A percentile compares a stretch with the other conserved stretches of the same genome.
phyloP scores from a whole-genome alignment of 768 basidiomycete species.

The Suillus placidus region DNA sequence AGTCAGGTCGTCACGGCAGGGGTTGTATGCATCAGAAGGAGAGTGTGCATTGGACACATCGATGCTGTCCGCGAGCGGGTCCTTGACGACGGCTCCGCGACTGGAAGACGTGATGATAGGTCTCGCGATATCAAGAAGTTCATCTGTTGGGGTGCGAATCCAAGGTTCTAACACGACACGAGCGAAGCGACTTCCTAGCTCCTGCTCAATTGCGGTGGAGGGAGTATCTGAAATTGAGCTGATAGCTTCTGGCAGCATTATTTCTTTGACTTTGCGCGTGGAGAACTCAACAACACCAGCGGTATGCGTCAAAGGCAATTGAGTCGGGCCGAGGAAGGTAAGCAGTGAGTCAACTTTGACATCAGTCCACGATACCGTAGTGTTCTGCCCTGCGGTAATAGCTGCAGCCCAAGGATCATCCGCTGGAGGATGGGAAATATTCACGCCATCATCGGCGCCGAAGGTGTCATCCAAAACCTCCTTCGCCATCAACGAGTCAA shows the following conservation, averaged over 20 bases:
- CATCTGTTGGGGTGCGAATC: conserved; percentile 36
- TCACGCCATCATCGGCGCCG: conserved; percentile 19
- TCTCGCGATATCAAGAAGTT: conserved; percentile 36
- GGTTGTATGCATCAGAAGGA: conserved; percentile 38
- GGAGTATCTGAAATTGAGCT: background rate
- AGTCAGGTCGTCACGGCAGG: conserved; percentile 30
- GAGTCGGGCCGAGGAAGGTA: conserved; percentile 54
- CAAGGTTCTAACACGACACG: conserved; percentile 58
- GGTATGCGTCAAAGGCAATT: conserved; percentile 59
- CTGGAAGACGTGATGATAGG: conserved; percentile 38
- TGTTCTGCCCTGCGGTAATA: conserved; percentile 23
- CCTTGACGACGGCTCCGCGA: conserved; percentile 25
- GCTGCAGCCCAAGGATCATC: conserved; percentile 32
- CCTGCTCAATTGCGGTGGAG: conserved; percentile 41
- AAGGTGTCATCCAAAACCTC: conserved; percentile 36
- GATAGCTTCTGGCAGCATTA: conserved; percentile 39
- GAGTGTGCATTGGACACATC: conserved; percentile 31
- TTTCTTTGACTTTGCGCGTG: conserved; percentile 55
- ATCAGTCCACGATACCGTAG: conserved; percentile 34
- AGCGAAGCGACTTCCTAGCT: conserved; percentile 44
- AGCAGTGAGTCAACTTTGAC: conserved; percentile 33
- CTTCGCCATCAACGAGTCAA: conserved; percentile 32
- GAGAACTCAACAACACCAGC: conserved; percentile 67
- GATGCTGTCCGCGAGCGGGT: conserved; percentile 10
- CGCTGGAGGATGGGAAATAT: conserved; percentile 21